Evolutionary conservation across 192 early-diverging fungal genomes (phyloP).

Genomic region (Gonapodya prolifera): DNA sequence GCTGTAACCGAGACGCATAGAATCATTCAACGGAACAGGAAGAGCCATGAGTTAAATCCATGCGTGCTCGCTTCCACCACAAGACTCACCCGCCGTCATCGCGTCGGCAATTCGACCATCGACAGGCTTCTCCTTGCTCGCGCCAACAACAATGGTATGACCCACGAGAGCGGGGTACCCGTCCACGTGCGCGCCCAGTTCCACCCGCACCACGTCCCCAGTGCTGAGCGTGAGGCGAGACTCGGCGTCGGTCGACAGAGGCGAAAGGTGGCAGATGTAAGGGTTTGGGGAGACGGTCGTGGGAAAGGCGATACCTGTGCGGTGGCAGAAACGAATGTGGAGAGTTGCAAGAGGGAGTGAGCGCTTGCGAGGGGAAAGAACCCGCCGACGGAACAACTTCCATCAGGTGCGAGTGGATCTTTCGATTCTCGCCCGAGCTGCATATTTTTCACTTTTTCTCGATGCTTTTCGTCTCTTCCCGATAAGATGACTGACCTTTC

Average conservation of each 20-base stretch:
- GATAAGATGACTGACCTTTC: constrained; percentile 38
- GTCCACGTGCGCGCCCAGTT: constrained; percentile 86
- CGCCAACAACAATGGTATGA: constrained; percentile 75
- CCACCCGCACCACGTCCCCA: constrained; percentile 84
- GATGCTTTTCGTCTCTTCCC: background rate
- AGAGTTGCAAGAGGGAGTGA: background rate
- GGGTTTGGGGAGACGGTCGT: constrained; percentile 78
- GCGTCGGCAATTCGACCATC: constrained; percentile 78
- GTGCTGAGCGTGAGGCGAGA: constrained; percentile 46
- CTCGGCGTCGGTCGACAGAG: constrained; percentile 59
- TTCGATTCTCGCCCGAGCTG: background rate
- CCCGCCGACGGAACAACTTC: background rate
- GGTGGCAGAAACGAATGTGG: background rate
- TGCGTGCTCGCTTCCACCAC: too few relatives aligned
- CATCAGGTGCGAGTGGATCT: background rate
- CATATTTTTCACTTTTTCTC: background rate
- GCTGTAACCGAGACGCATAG: too few relatives aligned
- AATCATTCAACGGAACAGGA: too few relatives aligned
- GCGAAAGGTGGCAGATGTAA: constrained; percentile 71
- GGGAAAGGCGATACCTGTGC: constrained; percentile 60
- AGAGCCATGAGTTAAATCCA: too few relatives aligned
- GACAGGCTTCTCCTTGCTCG: constrained; percentile 50
- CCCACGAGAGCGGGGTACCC: constrained; percentile 72
- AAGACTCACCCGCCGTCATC: background rate
- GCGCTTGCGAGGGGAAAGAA: background rate